Evolutionary conservation across 1,284 basidiomycete species (phyloP).

Genomic region (Papiliotrema terrestris): DNA sequence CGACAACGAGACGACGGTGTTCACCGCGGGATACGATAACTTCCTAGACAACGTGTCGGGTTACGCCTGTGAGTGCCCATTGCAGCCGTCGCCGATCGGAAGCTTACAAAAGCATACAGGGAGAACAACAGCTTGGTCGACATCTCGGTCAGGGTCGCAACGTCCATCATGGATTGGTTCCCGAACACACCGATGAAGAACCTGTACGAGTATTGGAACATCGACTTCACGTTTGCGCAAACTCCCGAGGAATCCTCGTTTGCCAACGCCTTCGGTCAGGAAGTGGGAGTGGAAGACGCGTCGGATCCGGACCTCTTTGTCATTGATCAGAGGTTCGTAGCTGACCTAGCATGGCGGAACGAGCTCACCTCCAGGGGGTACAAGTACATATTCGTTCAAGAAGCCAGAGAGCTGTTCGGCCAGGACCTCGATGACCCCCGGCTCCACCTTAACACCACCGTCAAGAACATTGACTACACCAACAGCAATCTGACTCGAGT

Average conservation of each 20-base stretch:
- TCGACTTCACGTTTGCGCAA: slow-evolving; percentile 22
- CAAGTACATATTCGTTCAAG: slow-evolving; percentile 62
- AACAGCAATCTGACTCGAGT: slow-evolving; percentile 50
- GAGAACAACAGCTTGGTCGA: slow-evolving; percentile 20
- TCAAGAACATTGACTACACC: slow-evolving; percentile 55
- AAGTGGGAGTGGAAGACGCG: slow-evolving; percentile 16
- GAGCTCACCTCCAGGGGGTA: slow-evolving; percentile 49
- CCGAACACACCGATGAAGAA: slow-evolving; percentile 14
- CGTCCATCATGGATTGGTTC: slow-evolving; percentile 24
- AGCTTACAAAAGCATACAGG: slow-evolving; percentile 10
- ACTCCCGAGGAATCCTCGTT: slow-evolving; percentile 18
- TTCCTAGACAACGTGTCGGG: slow-evolving; percentile 1
- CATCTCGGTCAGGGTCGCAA: slow-evolving; percentile 17
- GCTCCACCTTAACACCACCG: slow-evolving; percentile 57
- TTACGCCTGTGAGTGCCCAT: slow-evolving; percentile 12
- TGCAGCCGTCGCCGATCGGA: background rate
- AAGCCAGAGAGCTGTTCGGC: slow-evolving; percentile 59
- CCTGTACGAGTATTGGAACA: slow-evolving; percentile 25
- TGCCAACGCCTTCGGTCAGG: slow-evolving; percentile 19
- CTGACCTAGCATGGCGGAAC: too few relatives aligned
- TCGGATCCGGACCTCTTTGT: slow-evolving; percentile 16
- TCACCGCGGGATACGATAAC: slow-evolving; percentile 2
- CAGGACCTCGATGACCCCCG: slow-evolving; percentile 54
- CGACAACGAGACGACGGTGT: background rate
- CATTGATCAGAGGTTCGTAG: slow-evolving; percentile 13